These are phyloP conservation scores for Allodekkera sacchari DNA, from an alignment of 805 yeast genomes.

Conservation along the genomic window DNA sequence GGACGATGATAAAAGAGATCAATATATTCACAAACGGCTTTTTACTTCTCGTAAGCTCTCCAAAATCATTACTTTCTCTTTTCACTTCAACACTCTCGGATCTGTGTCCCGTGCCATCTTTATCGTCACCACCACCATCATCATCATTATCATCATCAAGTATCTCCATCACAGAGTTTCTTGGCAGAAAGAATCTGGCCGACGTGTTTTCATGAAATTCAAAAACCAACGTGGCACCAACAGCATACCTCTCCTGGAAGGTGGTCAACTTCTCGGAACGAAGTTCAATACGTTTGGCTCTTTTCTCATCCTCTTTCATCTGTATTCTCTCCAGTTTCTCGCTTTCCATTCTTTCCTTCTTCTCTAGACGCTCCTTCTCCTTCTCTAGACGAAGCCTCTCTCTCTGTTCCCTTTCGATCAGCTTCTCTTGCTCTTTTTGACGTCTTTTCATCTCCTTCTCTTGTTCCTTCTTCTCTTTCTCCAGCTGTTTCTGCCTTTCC, in stretches of 20 bases:
- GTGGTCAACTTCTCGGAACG: constrained; percentile 64
- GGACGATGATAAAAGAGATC: constrained; percentile 41
- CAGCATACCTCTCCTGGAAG: constrained; percentile 63
- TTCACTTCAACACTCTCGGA: constrained; percentile 9
- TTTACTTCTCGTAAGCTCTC: constrained; percentile 8
- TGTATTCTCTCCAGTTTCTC: constrained; percentile 9
- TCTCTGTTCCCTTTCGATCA: constrained; percentile 13
- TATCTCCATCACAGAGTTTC: constrained; percentile 65
- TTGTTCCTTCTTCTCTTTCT: constrained; percentile 12
- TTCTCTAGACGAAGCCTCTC: constrained; percentile 15
- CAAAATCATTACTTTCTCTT: background rate
- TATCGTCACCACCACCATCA: constrained; percentile 6
- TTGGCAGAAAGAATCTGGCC: constrained; percentile 68
- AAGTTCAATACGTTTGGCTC: constrained; percentile 32
- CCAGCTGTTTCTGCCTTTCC: constrained; percentile 14
- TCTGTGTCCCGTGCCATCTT: constrained; percentile 9
- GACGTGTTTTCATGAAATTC: constrained; percentile 79
- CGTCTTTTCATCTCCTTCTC: constrained; percentile 9
- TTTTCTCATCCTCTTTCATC: constrained; percentile 8
- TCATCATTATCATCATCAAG: constrained; percentile 23
- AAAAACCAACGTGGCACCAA: constrained; percentile 67
- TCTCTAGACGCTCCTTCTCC: constrained; percentile 7
- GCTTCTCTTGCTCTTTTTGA: constrained; percentile 13
- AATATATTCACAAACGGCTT: constrained; percentile 31
- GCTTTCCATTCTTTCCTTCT: constrained; percentile 5